These are phyloP conservation scores for Rossbeevera mucosa DNA, from an alignment of 768 basidiomycete genomes.

Conservation along the genomic window DNA sequence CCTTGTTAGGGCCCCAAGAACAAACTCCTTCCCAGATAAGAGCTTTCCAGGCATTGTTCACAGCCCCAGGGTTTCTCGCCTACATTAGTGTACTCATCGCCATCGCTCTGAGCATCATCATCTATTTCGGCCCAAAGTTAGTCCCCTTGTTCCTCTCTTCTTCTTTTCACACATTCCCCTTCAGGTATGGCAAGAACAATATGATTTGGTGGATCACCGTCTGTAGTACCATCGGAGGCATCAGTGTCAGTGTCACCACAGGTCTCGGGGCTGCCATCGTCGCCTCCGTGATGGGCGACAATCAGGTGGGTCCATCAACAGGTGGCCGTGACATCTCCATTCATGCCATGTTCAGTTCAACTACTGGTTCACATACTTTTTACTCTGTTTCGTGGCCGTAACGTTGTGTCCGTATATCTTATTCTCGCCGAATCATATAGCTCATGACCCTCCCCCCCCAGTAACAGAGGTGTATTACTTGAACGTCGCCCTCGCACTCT, in stretches of 20 bases:
- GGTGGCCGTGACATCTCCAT: not conserved
- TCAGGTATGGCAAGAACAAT: constrained; percentile 78
- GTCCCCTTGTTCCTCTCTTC: constrained; percentile 16
- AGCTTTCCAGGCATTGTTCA: constrained; percentile 74
- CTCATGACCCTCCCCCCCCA: constrained; percentile 25
- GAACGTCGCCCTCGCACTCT: constrained; percentile 92
- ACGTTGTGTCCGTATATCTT: constrained; percentile 60
- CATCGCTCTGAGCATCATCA: constrained; percentile 62
- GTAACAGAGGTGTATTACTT: constrained; percentile 93
- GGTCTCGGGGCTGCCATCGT: constrained; percentile 92
- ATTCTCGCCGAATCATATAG: not conserved
- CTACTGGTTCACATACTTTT: constrained; percentile 87
- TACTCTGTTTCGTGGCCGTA: constrained; percentile 74
- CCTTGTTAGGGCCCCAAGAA: constrained; percentile 58
- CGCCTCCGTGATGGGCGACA: constrained; percentile 66
- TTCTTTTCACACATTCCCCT: not conserved
- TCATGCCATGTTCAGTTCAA: constrained; percentile 59
- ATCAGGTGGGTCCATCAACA: constrained; percentile 52
- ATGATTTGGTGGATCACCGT: constrained; percentile 96
- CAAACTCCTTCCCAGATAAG: constrained; percentile 62
- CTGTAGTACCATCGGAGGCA: constrained; percentile 95
- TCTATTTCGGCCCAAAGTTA: constrained; percentile 79
- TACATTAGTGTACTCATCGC: constrained; percentile 62
- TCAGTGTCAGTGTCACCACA: constrained; percentile 90
- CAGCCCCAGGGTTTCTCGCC: constrained; percentile 77